Evolutionary conservation across 129 eudicot species (phyloP).

Genomic region (Logfia minima): DNA sequence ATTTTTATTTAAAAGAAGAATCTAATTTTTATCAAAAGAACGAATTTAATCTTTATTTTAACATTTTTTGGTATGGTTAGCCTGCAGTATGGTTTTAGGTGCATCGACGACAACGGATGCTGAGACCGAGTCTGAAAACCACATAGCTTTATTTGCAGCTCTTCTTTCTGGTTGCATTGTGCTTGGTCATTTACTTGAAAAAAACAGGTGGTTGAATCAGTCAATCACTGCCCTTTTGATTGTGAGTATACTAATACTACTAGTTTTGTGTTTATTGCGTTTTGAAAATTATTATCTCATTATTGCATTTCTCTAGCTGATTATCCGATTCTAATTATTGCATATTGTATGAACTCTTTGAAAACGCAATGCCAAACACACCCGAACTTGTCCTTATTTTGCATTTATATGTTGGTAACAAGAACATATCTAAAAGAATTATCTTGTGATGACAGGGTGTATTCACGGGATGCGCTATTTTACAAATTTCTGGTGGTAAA

Average conservation of each 20-base stretch:
- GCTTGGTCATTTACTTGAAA: constrained; percentile 59
- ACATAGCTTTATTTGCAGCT: constrained; percentile 55
- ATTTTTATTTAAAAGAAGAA: no score
- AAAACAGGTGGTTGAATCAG: constrained; percentile 59
- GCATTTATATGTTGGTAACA: neutral
- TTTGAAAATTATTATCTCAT: neutral
- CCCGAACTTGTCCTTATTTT: neutral
- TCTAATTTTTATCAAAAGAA: no score
- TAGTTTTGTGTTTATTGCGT: neutral
- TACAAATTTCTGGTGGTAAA: constrained; percentile 51
- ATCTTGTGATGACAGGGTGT: constrained; percentile 56
- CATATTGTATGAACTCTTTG: neutral
- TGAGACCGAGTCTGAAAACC: constrained; percentile 35
- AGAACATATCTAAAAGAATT: neutral
- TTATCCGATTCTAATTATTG: neutral
- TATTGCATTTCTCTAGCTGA: neutral
- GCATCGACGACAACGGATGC: constrained; percentile 1
- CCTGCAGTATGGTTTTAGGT: constrained; percentile 12
- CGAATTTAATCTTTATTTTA: neutral
- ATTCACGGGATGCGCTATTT: constrained; percentile 48
- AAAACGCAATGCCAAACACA: neutral
- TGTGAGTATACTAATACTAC: constrained; percentile 38
- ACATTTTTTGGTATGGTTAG: neutral
- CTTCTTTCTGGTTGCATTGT: constrained; percentile 69
- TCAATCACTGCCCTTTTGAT: constrained; percentile 62